Conservation (phyloP, 2,329 filamentous ascomycete genomes). For the Aspergillus amoenus region DNA sequence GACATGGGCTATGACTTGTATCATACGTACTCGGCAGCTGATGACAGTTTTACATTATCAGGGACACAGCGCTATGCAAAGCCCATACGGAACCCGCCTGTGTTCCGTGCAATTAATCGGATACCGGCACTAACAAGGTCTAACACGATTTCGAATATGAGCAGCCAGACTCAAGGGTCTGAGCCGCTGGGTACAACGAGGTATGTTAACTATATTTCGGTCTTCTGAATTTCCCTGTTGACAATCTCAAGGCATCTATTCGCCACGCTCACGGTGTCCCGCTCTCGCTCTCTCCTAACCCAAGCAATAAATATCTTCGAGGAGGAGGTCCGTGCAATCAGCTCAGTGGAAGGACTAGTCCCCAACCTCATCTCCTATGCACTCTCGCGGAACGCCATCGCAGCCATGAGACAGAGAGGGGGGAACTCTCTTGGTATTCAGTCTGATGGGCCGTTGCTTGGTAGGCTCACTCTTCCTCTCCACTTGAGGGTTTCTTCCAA, state of each 20-base stretch:
- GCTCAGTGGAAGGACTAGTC: conserved; percentile 3
- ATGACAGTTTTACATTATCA: conserved; percentile 13
- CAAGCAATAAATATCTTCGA: conserved; percentile 11
- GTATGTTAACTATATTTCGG: not conserved
- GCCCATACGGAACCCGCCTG: conserved; percentile 15
- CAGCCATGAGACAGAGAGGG: conserved; percentile 17
- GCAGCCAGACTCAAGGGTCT: conserved; percentile 1
- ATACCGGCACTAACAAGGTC: conserved; percentile 12
- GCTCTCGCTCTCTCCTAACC: conserved; percentile 12
- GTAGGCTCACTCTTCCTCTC: conserved; percentile 1
- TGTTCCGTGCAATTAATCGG: conserved; percentile 14
- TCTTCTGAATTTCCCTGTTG: not conserved
- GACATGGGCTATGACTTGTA: conserved; percentile 21
- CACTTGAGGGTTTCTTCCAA: too few relatives aligned
- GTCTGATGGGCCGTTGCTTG: conserved; percentile 12
- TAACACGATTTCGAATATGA: conserved; percentile 6
- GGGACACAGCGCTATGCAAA: conserved; percentile 20
- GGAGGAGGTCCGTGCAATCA: conserved; percentile 14
- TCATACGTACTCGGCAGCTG: conserved; percentile 14
- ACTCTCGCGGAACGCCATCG: conserved; percentile 11
- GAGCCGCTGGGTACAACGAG: conserved; percentile 10
- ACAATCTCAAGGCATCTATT: conserved; percentile 12
- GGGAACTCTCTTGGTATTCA: conserved; percentile 23
- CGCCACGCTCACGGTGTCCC: conserved; percentile 10
- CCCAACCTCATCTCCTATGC: conserved; percentile 17